Conservation (phyloP, 371 early-diverging fungal species). For the Mucor irregularis region DNA sequence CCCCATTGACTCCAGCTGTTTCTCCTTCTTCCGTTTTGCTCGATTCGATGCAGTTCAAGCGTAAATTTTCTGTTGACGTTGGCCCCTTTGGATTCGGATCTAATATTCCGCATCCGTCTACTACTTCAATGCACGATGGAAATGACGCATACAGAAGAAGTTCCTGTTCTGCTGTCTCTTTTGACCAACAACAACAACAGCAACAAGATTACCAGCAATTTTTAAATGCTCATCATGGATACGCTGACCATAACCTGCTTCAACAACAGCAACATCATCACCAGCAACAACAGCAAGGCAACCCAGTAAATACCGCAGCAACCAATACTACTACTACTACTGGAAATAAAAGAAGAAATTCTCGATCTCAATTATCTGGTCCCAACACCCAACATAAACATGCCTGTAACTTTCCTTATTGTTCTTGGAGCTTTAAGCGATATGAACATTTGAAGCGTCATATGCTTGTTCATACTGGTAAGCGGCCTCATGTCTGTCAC, state of each 20-base stretch:
- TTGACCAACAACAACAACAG: constrained; percentile 18
- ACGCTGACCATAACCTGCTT: background rate
- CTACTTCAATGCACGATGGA: constrained; percentile 23
- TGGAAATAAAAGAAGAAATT: constrained; percentile 12
- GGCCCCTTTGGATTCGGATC: constrained; percentile 49
- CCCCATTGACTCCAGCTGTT: constrained; percentile 37
- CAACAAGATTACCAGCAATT: background rate
- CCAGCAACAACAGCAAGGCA: background rate
- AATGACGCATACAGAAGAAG: constrained; percentile 38
- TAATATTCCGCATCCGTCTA: constrained; percentile 22
- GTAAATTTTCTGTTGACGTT: constrained; percentile 53
- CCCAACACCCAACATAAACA: constrained; percentile 41
- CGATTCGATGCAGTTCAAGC: constrained; percentile 37
- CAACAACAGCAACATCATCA: background rate
- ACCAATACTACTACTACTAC: background rate
- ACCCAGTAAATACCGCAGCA: too few species aligned
- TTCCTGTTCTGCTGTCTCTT: constrained; percentile 36
- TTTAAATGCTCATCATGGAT: background rate
- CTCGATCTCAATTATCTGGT: constrained; percentile 23
- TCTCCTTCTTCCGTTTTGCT: constrained; percentile 34
- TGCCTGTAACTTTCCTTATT: constrained; percentile 28
- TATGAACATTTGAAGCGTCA: constrained; percentile 33
- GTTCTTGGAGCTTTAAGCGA: constrained; percentile 49
- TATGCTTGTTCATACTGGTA: constrained; percentile 57
- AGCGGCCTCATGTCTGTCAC: constrained; percentile 69